Evolutionary conservation across 352 stramenopile genomes (phyloP).

Genomic region (Phytophthora syringae): DNA sequence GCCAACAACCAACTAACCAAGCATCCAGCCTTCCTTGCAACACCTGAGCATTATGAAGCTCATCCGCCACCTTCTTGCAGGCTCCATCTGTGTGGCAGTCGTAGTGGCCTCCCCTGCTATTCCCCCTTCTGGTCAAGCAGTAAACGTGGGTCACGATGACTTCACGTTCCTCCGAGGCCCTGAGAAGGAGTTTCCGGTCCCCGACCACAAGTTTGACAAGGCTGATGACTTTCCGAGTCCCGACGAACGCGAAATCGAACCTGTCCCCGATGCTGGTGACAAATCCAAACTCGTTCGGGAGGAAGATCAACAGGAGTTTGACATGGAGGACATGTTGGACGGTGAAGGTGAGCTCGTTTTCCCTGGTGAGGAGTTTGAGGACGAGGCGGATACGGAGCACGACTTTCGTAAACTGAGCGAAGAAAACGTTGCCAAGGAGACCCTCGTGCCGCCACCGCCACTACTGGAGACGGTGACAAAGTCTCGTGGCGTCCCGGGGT

Average conservation of each 20-base stretch:
- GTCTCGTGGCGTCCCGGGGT: too few relatives aligned
- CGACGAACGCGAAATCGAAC: background rate
- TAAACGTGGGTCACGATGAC: background rate
- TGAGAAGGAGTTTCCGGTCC: background rate
- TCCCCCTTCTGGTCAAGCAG: background rate
- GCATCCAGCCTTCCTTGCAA: too few relatives aligned
- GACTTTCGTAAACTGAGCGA: constrained; percentile 4
- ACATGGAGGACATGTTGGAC: background rate
- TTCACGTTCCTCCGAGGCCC: constrained; percentile 8
- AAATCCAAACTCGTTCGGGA: background rate
- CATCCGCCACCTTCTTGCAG: constrained; percentile 7
- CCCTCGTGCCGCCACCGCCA: background rate
- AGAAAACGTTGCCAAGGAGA: background rate
- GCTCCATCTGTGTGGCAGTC: background rate
- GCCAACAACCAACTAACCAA: constrained; percentile 7
- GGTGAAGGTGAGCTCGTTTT: background rate
- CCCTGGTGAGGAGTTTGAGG: background rate
- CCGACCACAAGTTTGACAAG: constrained; percentile 9
- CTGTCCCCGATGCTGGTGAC: background rate
- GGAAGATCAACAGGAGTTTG: background rate
- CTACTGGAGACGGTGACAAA: constrained; percentile 1
- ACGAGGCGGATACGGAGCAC: background rate
- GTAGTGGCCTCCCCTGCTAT: background rate
- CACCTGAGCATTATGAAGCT: too few relatives aligned
- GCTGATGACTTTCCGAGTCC: background rate